Evolutionary conservation across 2,329 filamentous ascomycete species (phyloP), one percentile per base, ranked within the genome.

Genomic region (Colletotrichum kahawae): DNA sequence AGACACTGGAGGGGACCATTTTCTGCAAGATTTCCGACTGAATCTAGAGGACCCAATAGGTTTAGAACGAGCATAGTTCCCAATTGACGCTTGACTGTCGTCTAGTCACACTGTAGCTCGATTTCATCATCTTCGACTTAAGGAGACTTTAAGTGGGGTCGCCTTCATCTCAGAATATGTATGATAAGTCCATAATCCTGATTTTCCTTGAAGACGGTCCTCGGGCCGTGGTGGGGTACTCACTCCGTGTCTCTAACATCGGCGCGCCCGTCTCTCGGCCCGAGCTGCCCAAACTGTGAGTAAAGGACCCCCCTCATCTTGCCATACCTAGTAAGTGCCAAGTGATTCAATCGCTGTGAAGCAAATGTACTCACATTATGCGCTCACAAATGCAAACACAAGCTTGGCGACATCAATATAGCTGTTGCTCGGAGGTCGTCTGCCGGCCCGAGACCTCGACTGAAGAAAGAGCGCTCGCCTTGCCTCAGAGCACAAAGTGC

Each of bases 361-460:
- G 13, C 2, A 57, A 0, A 57, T 0, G 54, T 18, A 18, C 18
- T 1, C 0, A 29, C 24, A 4, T 57, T 7, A 0, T 29, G 24
- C 0, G 29, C 14, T 57, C 0, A 27, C 14, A 7, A 27, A 18
- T 0, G 51, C 21, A 3, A 27, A 56, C 24, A 56, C 14, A 10
- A 57, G 54, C 13, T 16, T 57, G 54, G 24, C 54, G 13, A 57
- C 38, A 4, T 48, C 38, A 1, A 48, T 27, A 29, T 57, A 1
- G 7, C 14, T 29, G 21, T 1, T 21, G 7, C 24, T 57, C 13
- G 7, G 7, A 57, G 14, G 54, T 16, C 29, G 54, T 57, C 14
- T 57, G 21, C 27, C 54, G 54, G 54, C 27, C 27, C 21, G 54
- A 57, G 24, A 57, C 24, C 21, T 57, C 54, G 54, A 57, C 54